Conservation (phyloP, 805 yeast species). For the Torulaspora gathmanii region DNA sequence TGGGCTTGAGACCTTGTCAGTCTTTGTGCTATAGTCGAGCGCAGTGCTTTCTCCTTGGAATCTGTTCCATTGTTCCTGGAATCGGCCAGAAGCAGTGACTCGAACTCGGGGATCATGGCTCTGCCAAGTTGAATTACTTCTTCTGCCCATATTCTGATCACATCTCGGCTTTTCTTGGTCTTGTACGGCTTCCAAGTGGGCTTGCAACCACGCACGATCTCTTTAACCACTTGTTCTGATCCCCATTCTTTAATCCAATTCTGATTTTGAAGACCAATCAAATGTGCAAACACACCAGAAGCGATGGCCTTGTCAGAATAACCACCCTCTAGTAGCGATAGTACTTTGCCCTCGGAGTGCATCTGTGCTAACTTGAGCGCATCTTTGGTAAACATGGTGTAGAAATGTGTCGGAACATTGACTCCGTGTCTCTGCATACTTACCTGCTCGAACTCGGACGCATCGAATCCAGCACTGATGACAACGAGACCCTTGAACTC, state of each 20-base stretch:
- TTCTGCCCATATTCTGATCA: constrained; percentile 57
- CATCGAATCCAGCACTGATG: constrained; percentile 87
- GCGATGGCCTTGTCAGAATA: constrained; percentile 76
- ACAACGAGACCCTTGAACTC: constrained; percentile 56
- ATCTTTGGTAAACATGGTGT: constrained; percentile 66
- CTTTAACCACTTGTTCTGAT: constrained; percentile 54
- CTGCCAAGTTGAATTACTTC: constrained; percentile 60
- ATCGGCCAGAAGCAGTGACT: constrained; percentile 19
- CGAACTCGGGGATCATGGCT: constrained; percentile 51
- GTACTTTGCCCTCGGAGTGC: constrained; percentile 54
- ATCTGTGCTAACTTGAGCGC: constrained; percentile 63
- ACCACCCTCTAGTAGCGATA: constrained; percentile 80
- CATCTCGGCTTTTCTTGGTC: constrained; percentile 45
- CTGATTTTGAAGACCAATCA: constrained; percentile 60
- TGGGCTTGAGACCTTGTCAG: constrained; percentile 25
- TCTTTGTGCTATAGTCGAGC: constrained; percentile 19
- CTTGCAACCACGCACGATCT: constrained; percentile 63
- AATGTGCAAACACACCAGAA: constrained; percentile 75
- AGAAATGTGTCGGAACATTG: constrained; percentile 77
- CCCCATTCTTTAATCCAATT: constrained; percentile 66
- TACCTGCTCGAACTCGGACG: constrained; percentile 75
- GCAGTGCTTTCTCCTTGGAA: background rate
- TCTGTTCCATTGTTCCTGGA: background rate
- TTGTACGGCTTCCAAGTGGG: constrained; percentile 59
- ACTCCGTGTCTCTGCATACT: constrained; percentile 82